phyloP scores from a whole-genome alignment of 805 yeast genomes.

The Wickerhamomyces kurtzmanii region DNA sequence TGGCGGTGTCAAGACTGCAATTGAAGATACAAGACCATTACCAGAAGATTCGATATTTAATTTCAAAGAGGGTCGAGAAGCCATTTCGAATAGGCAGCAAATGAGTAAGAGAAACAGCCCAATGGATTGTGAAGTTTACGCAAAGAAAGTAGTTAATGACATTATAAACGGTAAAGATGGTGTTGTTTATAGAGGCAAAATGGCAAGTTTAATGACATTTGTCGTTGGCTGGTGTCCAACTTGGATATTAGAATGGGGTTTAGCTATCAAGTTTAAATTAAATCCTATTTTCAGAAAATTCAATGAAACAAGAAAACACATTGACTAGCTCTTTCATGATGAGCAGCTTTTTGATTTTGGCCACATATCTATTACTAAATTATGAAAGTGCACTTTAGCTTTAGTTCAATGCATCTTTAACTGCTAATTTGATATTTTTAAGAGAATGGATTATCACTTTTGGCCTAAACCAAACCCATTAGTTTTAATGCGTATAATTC shows the following conservation, averaged over 20 bases:
- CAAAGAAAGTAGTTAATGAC: slow-evolving; percentile 42
- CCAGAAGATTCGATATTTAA: slow-evolving; percentile 47
- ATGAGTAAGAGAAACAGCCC: slow-evolving; percentile 57
- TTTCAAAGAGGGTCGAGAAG: slow-evolving; percentile 37
- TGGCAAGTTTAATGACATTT: slow-evolving; percentile 27
- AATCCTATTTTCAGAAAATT: slow-evolving; percentile 23
- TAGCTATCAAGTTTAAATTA: slow-evolving; percentile 31
- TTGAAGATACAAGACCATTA: slow-evolving; percentile 55
- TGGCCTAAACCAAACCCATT: too few species aligned
- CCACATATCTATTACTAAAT: too few species aligned
- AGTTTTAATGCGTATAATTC: too few species aligned
- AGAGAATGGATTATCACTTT: too few species aligned
- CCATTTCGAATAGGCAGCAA: slow-evolving; percentile 38
- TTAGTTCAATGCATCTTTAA: too few species aligned
- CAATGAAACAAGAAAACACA: too few species aligned
- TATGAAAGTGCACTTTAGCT: too few species aligned
- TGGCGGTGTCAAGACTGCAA: slow-evolving; percentile 67
- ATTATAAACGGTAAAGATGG: slow-evolving; percentile 25
- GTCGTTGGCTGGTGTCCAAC: slow-evolving; percentile 32
- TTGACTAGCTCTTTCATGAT: too few species aligned
- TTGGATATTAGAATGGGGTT: slow-evolving; percentile 29
- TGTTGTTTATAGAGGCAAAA: slow-evolving; percentile 46
- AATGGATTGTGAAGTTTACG: slow-evolving; percentile 49
- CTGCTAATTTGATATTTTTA: too few species aligned
- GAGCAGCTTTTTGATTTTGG: too few species aligned